phyloP scores from a whole-genome alignment of 441 rosid genomes.

The Omphalea diandra region DNA sequence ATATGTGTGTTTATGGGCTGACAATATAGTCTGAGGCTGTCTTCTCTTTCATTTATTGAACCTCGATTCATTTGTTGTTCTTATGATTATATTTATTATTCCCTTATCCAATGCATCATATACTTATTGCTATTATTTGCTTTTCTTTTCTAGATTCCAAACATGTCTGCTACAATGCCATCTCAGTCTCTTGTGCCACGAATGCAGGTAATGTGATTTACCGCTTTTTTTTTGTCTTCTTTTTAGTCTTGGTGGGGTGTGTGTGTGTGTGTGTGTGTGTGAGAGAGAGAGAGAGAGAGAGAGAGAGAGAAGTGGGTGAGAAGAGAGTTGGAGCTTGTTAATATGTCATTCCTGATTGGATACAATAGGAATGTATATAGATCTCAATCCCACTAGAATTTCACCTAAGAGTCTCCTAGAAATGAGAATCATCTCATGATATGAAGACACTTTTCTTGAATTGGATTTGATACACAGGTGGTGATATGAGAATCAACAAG shows the following conservation, averaged over 20 bases:
- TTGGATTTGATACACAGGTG: no score
- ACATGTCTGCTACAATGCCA: constrained; percentile 73
- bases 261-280: no score
- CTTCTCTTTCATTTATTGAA: not conserved
- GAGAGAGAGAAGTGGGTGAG: not conserved
- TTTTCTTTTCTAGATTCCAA: constrained; percentile 61
- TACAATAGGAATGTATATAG: no score
- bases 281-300: not conserved
- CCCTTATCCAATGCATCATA: constrained; percentile 15
- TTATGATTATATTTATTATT: not conserved
- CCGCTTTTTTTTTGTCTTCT: constrained; percentile 1
- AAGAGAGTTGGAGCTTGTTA: no score
- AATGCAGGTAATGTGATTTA: constrained; percentile 58
- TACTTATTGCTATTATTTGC: constrained; percentile 14
- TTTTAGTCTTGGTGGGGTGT: not conserved
- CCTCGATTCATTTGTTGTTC: no score
- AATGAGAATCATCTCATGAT: no score
- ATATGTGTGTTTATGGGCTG: not conserved
- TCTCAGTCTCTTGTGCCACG: constrained; percentile 70
- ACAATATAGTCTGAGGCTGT: not conserved
- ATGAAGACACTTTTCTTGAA: no score
- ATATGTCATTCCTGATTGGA: not conserved
- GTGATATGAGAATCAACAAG: no score
- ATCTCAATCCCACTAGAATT: no score
- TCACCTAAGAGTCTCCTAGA: no score